These are phyloP conservation scores for Gracilaria gracilis DNA, from an alignment of 23 red algal species.

Conservation along the genomic window DNA sequence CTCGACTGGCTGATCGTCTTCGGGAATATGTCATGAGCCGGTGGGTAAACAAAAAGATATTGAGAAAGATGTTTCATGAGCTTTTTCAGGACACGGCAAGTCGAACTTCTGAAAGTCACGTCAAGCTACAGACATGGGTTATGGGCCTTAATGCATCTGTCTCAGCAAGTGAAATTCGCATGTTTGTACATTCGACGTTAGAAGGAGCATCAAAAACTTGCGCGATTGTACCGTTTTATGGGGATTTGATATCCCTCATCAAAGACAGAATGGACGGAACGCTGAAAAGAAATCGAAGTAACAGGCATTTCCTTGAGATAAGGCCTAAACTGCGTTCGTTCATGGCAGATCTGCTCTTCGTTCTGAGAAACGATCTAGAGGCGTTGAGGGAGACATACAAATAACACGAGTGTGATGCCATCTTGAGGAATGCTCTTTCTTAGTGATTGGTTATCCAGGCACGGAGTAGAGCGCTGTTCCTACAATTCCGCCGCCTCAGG, in stretches of 20 bases:
- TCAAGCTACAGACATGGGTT: constrained; percentile 1
- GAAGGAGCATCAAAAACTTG: constrained; percentile 43
- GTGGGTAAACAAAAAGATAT: constrained; percentile 39
- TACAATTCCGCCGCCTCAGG: too few relatives aligned
- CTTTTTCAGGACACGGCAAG: constrained; percentile 6
- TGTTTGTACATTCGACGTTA: neutral
- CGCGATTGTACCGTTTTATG: constrained; percentile 22
- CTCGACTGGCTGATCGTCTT: constrained; percentile 40
- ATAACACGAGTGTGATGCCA: neutral
- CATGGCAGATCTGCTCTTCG: constrained; percentile 31
- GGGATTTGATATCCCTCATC: constrained; percentile 32
- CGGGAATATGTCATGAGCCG: constrained; percentile 46
- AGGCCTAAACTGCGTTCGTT: constrained; percentile 25
- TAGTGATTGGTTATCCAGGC: neutral
- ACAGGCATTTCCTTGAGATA: constrained; percentile 39
- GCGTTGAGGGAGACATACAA: neutral
- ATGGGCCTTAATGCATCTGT: constrained; percentile 11
- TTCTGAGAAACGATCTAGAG: constrained; percentile 28
- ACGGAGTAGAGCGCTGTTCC: neutral
- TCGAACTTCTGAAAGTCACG: neutral
- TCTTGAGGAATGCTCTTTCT: neutral
- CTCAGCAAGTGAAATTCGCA: constrained; percentile 1
- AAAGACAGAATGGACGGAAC: constrained; percentile 59
- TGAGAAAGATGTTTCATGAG: constrained; percentile 21
- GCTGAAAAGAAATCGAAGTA: constrained; percentile 16